Evolutionary conservation across 2,329 filamentous ascomycete genomes (phyloP), one percentile per base, ranked within the genome.

Genomic region (Didymella arachidicola): DNA sequence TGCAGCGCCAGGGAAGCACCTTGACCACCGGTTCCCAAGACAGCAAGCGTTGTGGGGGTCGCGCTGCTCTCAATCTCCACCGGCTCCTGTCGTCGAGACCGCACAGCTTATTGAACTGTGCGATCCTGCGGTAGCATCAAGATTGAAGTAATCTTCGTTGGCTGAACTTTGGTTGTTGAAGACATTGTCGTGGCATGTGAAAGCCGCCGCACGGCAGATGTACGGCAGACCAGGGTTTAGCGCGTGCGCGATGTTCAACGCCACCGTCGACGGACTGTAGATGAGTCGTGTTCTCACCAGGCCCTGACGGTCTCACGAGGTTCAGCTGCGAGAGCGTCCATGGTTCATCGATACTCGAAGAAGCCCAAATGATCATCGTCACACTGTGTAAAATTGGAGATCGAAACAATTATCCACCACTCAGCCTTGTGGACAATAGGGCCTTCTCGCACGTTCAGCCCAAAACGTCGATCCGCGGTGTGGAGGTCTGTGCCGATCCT

Each of bases 1-100:
- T 68, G 66, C 67, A 66, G 53, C 43, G 54, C 39, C 64, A 63
- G 52, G 63, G 47, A 60, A 50, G 41, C 41, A 59, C 62, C 57
- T 57, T 52, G 59, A 50, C 63, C 63, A 64, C 60, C 58, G 52
- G 54, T 61, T 57, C 62, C 60, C 54, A 64, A 63, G 59, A 57
- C 54, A 66, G 62, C 53, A 70, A 61, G 41, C 55, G 51, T 32
- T 52, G 57, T 60, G 57, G 57, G 57, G 57, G 57, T 52, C 46
- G 30, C 32, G 32, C 29, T 45, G 56, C 45, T 51, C 50, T 45
- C 42, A 41, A 51, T 59, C 26, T 59, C 44, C 39, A 49, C 34
- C 22, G 8, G 29, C 45, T 32, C 45, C 41, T 53, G 34, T 50
- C n/a, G 29, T 30, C 44, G 32, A 43, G 36, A 43, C 19, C 27